phyloP scores from a whole-genome alignment of 805 yeast species.

The Starmerella khaoyaiensis region DNA sequence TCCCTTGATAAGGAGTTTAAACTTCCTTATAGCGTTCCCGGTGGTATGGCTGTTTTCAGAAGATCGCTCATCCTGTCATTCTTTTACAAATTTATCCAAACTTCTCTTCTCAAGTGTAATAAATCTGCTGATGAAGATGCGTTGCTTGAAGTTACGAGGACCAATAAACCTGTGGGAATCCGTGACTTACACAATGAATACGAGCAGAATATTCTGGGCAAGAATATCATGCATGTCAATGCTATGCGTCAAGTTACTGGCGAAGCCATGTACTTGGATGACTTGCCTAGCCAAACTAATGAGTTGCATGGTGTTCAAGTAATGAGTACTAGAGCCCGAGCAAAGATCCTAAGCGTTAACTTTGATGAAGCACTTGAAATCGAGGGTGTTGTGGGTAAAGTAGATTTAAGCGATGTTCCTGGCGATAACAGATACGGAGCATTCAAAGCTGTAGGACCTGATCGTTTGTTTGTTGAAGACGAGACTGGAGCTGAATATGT shows the following conservation, averaged over 20 bases:
- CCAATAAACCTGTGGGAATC: constrained; percentile 26
- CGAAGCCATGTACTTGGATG: constrained; percentile 36
- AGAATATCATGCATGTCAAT: constrained; percentile 34
- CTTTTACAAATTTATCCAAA: constrained; percentile 35
- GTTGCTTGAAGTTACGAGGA: constrained; percentile 30
- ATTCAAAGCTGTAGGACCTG: constrained; percentile 32
- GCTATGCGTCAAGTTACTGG: constrained; percentile 38
- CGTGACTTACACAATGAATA: constrained; percentile 32
- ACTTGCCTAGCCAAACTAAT: constrained; percentile 32
- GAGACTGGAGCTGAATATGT: constrained; percentile 29
- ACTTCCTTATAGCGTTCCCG: constrained; percentile 35
- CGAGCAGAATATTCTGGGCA: constrained; percentile 32
- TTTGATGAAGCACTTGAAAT: constrained; percentile 30
- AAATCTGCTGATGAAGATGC: constrained; percentile 24
- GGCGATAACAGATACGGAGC: constrained; percentile 33
- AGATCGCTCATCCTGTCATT: constrained; percentile 35
- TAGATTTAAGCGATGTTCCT: constrained; percentile 33
- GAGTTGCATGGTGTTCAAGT: constrained; percentile 36
- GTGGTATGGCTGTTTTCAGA: constrained; percentile 39
- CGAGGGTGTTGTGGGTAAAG: constrained; percentile 34
- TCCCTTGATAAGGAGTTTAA: constrained; percentile 31
- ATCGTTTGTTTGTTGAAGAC: constrained; percentile 33
- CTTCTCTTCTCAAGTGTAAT: constrained; percentile 20
- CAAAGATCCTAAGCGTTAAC: constrained; percentile 33
- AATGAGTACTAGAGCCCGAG: constrained; percentile 34